Percentiles rank a stretch among this genome's conserved stretches.
Conservation (phyloP, 2,329 filamentous ascomycete species). For the Gliomastix tumulicola region DNA sequence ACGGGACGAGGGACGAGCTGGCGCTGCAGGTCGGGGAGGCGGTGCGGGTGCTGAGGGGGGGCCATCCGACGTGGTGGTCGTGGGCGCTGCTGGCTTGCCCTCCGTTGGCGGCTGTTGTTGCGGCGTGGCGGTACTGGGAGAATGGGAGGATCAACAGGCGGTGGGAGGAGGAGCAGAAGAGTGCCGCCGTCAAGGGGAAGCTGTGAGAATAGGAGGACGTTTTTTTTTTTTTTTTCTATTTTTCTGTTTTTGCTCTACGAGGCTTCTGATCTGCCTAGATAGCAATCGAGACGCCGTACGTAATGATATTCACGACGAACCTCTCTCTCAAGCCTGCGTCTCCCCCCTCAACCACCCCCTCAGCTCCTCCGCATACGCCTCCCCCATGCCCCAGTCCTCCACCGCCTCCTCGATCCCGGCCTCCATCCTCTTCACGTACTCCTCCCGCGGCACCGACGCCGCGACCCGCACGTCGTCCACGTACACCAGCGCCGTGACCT, state of each 20-base stretch:
- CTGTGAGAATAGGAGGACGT: too few species aligned
- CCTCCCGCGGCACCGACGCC: conserved; percentile 35
- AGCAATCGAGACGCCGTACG: too few species aligned
- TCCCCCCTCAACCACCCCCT: conserved; percentile 8
- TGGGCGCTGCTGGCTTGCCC: conserved; percentile 63
- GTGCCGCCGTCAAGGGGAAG: too few species aligned
- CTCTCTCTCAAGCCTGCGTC: too few species aligned
- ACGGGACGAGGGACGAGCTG: conserved; percentile 65
- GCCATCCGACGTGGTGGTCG: conserved; percentile 80
- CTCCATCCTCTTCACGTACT: conserved; percentile 61
- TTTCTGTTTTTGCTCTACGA: too few species aligned
- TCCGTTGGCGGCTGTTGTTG: conserved; percentile 63
- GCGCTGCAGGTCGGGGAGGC: conserved; percentile 58
- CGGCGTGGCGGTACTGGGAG: conserved; percentile 64
- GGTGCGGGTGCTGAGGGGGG: conserved; percentile 52
- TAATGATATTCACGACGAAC: too few species aligned
- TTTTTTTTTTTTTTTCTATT: too few species aligned
- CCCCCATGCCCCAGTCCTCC: conserved; percentile 42
- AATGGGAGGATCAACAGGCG: conserved; percentile 63
- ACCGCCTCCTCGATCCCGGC: conserved; percentile 53
- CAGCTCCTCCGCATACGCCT: conserved; percentile 44
- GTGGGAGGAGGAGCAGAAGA: conserved; percentile 68
- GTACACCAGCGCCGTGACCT: conserved; percentile 47
- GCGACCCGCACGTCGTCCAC: conserved; percentile 38
- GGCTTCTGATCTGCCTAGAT: too few species aligned